A percentile compares a stretch with the other conserved stretches of the same genome.
These are phyloP conservation scores for Raphanus sativus DNA, from an alignment of 345 rosid genomes.

Conservation along the genomic window DNA sequence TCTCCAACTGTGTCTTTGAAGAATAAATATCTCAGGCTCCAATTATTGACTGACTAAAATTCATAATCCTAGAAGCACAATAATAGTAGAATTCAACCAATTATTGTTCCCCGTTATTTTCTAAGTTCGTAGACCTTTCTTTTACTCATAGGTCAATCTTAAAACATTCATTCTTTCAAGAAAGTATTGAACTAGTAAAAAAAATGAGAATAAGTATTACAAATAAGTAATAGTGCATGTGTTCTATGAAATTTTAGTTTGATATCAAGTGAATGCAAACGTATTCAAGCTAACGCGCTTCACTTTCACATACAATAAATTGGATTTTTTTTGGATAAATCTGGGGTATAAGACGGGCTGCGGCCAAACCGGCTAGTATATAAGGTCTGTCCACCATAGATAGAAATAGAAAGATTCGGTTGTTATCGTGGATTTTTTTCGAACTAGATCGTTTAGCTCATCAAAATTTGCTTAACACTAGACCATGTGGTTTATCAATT, in stretches of 20 bases:
- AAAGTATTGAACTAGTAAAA: conserved; percentile 25
- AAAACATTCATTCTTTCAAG: conserved; percentile 11
- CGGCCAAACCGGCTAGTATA: no score
- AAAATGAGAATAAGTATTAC: neutral
- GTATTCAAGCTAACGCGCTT: conserved; percentile 2
- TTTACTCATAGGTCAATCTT: conserved; percentile 16
- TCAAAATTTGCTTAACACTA: no score
- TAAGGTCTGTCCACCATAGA: no score
- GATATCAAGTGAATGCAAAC: conserved; percentile 11
- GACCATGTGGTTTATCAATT: no score
- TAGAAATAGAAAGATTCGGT: no score
- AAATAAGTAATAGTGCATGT: conserved; percentile 6
- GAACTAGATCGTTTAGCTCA: no score
- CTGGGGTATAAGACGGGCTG: no score
- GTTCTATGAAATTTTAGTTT: neutral
- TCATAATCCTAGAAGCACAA: conserved; percentile 27
- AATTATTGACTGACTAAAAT: conserved; percentile 32
- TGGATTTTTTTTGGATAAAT: neutral
- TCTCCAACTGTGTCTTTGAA: conserved; percentile 17
- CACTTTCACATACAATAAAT: neutral
- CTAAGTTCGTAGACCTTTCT: conserved; percentile 10
- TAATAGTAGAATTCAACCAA: conserved; percentile 37
- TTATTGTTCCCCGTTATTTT: conserved; percentile 34
- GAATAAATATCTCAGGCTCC: conserved; percentile 18
- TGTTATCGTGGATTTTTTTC: no score